Evolutionary conservation across 2,329 filamentous ascomycete species (phyloP), one percentile per base, ranked within the genome.

Genomic region (Paecilomyces sp.): DNA sequence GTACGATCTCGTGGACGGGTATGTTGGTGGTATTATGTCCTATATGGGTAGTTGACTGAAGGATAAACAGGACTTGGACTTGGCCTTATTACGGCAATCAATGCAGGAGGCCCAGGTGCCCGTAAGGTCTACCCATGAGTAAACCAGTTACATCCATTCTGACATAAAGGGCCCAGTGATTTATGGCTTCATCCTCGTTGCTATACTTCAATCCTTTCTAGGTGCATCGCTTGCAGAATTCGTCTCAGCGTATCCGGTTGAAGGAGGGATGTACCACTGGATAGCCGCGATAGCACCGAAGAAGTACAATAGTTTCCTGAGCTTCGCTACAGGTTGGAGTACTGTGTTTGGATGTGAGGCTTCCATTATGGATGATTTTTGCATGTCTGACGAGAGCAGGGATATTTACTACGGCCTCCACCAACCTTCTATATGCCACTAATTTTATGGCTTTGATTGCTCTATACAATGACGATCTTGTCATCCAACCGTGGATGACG

Each of bases 191-290:
- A 77, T 81, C 57, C 71, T 81, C 2, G 77, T 81, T 18, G 76
- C 77, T 0, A 71, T 80, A 34, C 72, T 81, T 36, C 78, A 80
- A 54, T 77, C 72, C 41, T 81, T 80, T 59, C 66, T 80, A 31
- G 78, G 73, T 31, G 74, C 76, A 3, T 80, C 79, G 0, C 67
- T 81, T 22, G 76, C 77, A 8, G 79, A 82, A 62, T 76, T 82
- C 57, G 78, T 80, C 8, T 80, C 77, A 3, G 75, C 76, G 1
- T 80, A 80, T 60, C 80, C 80, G 3, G 79, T 77, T 9, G 76
- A 77, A 57, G 80, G 79, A 24, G 79, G 79, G 52, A 80, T 80
- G 77, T 82, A 81, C 59, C 79, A 81, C 64, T 81, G 80, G 80
- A 79, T 80, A 47, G 79, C 78, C 6, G 77, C 76, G 0, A 73